Percentiles rank a stretch among this genome's conserved stretches.
phyloP scores from a whole-genome alignment of 1,139 yeast genomes.

The Waltiozyma sp. region DNA sequence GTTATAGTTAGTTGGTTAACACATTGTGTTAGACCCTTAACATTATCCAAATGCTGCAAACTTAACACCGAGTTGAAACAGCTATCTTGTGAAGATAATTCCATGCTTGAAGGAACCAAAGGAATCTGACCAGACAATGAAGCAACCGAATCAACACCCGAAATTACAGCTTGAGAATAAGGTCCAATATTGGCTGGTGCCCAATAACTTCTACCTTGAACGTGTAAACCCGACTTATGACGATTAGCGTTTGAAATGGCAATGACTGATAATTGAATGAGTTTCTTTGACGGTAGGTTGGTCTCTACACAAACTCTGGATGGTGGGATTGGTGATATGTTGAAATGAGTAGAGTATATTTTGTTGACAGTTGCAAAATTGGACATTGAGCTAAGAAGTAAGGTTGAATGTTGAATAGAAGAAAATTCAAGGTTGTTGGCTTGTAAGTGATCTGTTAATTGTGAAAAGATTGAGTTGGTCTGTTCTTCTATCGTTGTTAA shows the following conservation, averaged over 20 bases:
- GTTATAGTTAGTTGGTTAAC: conserved; percentile 33
- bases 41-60: conserved; percentile 64
- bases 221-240: conserved; percentile 61
- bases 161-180: conserved; percentile 68
- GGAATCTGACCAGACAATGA: conserved; percentile 92
- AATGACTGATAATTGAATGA: conserved; percentile 50
- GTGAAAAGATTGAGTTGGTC: conserved; percentile 34
- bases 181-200: conserved; percentile 98
- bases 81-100: conserved; percentile 17
- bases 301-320: conserved; percentile 62
- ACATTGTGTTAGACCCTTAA: conserved; percentile 44
- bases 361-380: conserved; percentile 50
- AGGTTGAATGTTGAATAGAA: conserved; percentile 43
- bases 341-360: conserved; percentile 46
- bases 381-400: conserved; percentile 54
- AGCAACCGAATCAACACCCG: conserved; percentile 32
- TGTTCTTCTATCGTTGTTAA: conserved; percentile 31
- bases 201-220: conserved; percentile 91
- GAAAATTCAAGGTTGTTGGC: conserved; percentile 20
- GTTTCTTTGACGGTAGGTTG: conserved; percentile 20
- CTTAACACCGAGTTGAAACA: conserved; percentile 40
- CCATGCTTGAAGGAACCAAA: conserved; percentile 63
- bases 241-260: conserved; percentile 23
- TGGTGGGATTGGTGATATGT: conserved; percentile 56
- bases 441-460: conserved; percentile 22